Evolutionary conservation across 441 rosid species (phyloP).

Genomic region (Biscutella laevigata): DNA sequence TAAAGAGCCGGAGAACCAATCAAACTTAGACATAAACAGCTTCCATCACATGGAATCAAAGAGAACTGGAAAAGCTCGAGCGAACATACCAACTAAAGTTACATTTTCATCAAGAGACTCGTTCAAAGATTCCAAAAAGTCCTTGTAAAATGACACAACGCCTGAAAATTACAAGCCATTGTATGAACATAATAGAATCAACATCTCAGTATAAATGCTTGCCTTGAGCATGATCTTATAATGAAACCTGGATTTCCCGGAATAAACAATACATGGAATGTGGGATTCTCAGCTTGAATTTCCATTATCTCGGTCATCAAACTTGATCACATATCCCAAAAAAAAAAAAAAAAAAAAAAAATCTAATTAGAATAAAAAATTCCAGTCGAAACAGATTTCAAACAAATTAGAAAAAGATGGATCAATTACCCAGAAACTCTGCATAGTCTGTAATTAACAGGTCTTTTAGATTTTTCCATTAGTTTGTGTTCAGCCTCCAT

Average conservation of each 20-base stretch:
- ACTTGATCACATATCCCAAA: slow-evolving; percentile 30
- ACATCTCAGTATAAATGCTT: background rate
- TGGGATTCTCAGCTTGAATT: slow-evolving; percentile 51
- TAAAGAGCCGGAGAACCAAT: slow-evolving; percentile 4
- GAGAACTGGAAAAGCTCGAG: background rate
- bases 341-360: no score
- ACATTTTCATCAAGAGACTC: slow-evolving; percentile 52
- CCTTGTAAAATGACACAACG: slow-evolving; percentile 60
- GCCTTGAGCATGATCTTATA: background rate
- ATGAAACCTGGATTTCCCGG: slow-evolving; percentile 76
- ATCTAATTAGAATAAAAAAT: background rate
- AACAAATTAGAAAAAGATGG: background rate
- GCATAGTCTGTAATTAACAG: slow-evolving; percentile 39
- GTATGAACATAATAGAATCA: background rate
- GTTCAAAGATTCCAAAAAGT: slow-evolving; percentile 57
- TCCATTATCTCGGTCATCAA: slow-evolving; percentile 58
- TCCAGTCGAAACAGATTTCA: background rate
- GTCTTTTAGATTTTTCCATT: slow-evolving; percentile 22
- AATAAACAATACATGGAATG: slow-evolving; percentile 46
- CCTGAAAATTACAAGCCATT: slow-evolving; percentile 33
- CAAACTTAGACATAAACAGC: background rate
- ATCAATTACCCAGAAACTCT: slow-evolving; percentile 43
- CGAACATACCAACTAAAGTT: slow-evolving; percentile 41
- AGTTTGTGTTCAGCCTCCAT: slow-evolving; percentile 36
- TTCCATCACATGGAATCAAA: background rate